These are phyloP conservation scores for Daldinia loculata DNA, from an alignment of 495 filamentous ascomycete species.

Conservation along the genomic window DNA sequence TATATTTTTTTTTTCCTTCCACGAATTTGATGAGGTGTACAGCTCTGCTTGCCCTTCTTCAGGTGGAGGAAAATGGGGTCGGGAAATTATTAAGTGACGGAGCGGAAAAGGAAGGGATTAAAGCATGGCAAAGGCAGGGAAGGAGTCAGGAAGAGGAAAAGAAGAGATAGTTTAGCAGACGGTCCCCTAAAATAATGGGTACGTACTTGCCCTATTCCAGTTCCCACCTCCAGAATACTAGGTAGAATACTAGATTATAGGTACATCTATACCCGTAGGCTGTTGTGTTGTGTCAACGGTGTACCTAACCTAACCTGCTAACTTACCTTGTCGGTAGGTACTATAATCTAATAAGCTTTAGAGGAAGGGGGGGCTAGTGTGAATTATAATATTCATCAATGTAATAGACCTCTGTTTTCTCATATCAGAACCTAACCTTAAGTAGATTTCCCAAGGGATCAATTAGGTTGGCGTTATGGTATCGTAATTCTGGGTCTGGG, in stretches of 20 bases:
- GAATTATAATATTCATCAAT: constrained; percentile 6
- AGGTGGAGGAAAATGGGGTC: constrained; percentile 44
- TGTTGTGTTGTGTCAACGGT: neutral
- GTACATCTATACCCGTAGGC: neutral
- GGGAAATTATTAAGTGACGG: constrained; percentile 46
- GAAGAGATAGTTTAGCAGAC: constrained; percentile 11
- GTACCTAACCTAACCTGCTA: neutral
- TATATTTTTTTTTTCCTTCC: constrained; percentile 14
- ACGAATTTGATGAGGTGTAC: constrained; percentile 42
- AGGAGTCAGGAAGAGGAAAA: constrained; percentile 29
- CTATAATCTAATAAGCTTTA: constrained; percentile 8
- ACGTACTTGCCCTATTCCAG: constrained; percentile 25
- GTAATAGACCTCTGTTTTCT: constrained; percentile 11
- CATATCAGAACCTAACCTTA: constrained; percentile 38
- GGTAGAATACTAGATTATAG: constrained; percentile 1
- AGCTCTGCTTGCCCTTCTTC: constrained; percentile 33
- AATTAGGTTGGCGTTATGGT: constrained; percentile 41
- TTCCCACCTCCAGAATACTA: constrained; percentile 4
- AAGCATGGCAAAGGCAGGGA: constrained; percentile 44
- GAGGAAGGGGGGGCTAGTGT: constrained; percentile 15
- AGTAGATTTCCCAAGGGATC: constrained; percentile 28
- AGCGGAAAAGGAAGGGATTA: constrained; percentile 43
- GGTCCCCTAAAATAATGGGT: constrained; percentile 38
- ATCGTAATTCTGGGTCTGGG: constrained; percentile 40
- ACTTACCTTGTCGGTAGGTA: neutral